Base-by-base conservation (phyloP, 768 basidiomycete genomes). In the Trametes maxima region DNA sequence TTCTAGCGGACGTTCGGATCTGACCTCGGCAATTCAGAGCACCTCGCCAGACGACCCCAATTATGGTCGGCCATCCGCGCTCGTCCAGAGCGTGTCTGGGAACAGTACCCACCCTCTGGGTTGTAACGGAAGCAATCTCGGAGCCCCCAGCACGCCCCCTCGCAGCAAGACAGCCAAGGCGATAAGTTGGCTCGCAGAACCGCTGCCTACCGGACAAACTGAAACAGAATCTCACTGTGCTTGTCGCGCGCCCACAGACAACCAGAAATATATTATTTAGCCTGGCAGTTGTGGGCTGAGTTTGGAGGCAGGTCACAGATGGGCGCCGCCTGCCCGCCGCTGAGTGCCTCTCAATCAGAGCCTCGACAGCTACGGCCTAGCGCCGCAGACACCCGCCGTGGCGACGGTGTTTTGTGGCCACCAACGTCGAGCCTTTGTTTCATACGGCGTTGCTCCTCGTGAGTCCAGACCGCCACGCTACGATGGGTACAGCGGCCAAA, bases 371-470 rank as follows among this genome's bases (percentile, higher is more conserved):
- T 11, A 35, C 46, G 21, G 43, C 6, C 48, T 59, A 59, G 57
- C 42, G 21, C 43, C 57, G 57, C 57, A 45, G 35, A 44, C 44
- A 12, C 5, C 57, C 57, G 57, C 3, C 4, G 22, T 11, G 40
- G 51, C 35, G 33, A 36, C 49, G 49, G 33, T 4, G 33, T 50
- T 35, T n/a, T 36, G 36, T 10, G 13, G 12, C 40, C 40, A 3
- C 12, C 13, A 14, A 42, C 3, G 4, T 45, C 44, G 4, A 22
- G 44, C n/a, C 21, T 12, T 11, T 21, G 44, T 42, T 13, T 42
- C 40, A 45, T 22, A 10, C 16, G 19, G 14, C 25, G 5, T 33
- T 6, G 25, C 25, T 7, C n/a, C 28, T 19, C 17, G 17, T 28
- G 17, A 25, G 14, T 5, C 2, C 24, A 28, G 14, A 19, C 3